These are phyloP conservation scores for Thymus mandschuricus DNA, from an alignment of 257 asterid species.

Conservation along the genomic window DNA sequence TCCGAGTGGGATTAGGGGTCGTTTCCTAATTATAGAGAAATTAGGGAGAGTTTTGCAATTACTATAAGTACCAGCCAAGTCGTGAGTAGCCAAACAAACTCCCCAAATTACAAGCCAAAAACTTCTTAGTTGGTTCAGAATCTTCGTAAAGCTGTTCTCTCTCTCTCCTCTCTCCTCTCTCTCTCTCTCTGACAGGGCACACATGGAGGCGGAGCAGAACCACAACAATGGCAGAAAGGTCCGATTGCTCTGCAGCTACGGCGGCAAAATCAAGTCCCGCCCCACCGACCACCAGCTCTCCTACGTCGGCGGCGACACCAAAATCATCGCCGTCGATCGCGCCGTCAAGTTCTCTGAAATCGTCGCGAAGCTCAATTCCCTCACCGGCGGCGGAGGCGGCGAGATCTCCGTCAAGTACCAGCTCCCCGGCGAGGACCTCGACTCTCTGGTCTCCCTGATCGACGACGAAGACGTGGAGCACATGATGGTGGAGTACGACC, in stretches of 20 bases:
- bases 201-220: slow-evolving; percentile 53
- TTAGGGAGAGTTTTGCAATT: slow-evolving; percentile 1
- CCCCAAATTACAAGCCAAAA: slow-evolving; percentile 27
- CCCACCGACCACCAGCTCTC: slow-evolving; percentile 58
- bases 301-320: slow-evolving; percentile 82
- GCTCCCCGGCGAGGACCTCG: slow-evolving; percentile 74
- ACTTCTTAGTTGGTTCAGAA: slow-evolving; percentile 29
- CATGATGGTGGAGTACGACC: slow-evolving; percentile 85
- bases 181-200: slow-evolving; percentile 11
- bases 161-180: background rate
- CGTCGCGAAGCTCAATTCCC: slow-evolving; percentile 44
- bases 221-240: slow-evolving; percentile 42
- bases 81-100: slow-evolving; percentile 22
- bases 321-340: slow-evolving; percentile 73
- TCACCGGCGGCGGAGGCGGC: slow-evolving; percentile 24
- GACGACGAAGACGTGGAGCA: slow-evolving; percentile 85
- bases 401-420: slow-evolving; percentile 64
- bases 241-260: slow-evolving; percentile 74
- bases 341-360: slow-evolving; percentile 52
- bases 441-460: slow-evolving; percentile 62
- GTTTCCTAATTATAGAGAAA: background rate
- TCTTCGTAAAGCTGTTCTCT: slow-evolving; percentile 20
- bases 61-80: slow-evolving; percentile 26
- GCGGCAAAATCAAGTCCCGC: slow-evolving; percentile 68
- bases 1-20: background rate